Base-by-base conservation (phyloP, 495 filamentous ascomycete genomes). In the Hyaloscypha finlandica region DNA sequence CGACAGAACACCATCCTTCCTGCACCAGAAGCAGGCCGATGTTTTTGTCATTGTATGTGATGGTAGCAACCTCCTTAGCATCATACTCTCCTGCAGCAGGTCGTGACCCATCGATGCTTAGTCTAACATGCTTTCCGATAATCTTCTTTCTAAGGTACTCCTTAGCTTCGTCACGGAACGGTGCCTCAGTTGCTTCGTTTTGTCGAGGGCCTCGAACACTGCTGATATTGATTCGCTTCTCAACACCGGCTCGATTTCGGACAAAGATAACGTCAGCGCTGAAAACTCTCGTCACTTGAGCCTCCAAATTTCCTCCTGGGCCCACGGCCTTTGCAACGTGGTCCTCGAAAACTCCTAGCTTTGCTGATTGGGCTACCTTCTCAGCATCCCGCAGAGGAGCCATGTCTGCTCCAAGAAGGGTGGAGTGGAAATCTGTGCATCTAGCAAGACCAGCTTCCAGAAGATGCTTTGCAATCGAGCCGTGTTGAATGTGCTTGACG, bases 371-470 rank as follows among this genome's bases (percentile, higher is more conserved):
- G 30, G 96, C 96, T 45, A 85, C 74, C 76, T 91, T 93, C 81
- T 99, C 96, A 2, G 96, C 92, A 69, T 92, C 88, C 55, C 96
- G 88, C 53, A 97, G 86, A 63, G 83, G 73, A 45, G 88, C 87
- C 95, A 99, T 99, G 58, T 94, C 88, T 8, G 80, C 71, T 19
- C 96, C 96, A 1, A 99, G 86, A 74, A 97, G 79, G 19, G 92
- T 92, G 2, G 92, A 95, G 77, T 99, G 96, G 77, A 92, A 92
- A 75, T 99, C 96, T 52, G 91, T 89, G 81, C 95, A 98, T 70
- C 92, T 85, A 51, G 94, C 96, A 51, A 97, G 80, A 69, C 96
- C 96, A 55, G 91, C 91, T 68, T 92, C 87, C 31, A 97, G 88
- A 19, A 98, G 77, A 76, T 93, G 92, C 64, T 90, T 90, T 32